Percentiles rank a stretch among this genome's conserved stretches.
These are phyloP conservation scores for Xanthoceras sorbifolium DNA, from an alignment of 345 rosid species.

Conservation along the genomic window DNA sequence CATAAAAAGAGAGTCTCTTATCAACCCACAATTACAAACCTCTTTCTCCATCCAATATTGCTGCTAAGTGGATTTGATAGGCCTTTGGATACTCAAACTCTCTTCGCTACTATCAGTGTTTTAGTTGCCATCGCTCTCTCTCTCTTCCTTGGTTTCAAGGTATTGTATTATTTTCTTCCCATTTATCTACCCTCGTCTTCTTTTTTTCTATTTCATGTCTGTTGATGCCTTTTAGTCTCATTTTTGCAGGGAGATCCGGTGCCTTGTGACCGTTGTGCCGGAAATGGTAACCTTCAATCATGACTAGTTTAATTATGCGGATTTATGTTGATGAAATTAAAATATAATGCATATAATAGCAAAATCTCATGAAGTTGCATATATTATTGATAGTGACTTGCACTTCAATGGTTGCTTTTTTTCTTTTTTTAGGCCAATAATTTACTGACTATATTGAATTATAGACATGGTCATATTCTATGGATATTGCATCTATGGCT, in stretches of 20 bases:
- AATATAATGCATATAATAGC: no score
- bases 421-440: no score
- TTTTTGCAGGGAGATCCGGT: conserved; percentile 88
- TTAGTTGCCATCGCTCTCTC: conserved; percentile 81
- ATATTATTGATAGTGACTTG: neutral
- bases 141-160: conserved; percentile 86
- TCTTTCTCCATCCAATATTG: conserved; percentile 49
- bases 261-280: conserved; percentile 87
- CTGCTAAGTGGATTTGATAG: conserved; percentile 55
- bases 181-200: neutral
- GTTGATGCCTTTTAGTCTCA: neutral
- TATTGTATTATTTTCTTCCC: neutral
- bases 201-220: neutral
- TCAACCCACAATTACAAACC: conserved; percentile 29
- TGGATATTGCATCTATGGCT: no score
- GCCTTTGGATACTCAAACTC: conserved; percentile 74
- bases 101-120: conserved; percentile 70
- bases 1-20: conserved; percentile 26
- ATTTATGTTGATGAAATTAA: no score
- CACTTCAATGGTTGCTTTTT: no score
- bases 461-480: no score
- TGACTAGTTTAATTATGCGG: no score
- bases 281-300: conserved; percentile 59
- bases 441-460: no score
- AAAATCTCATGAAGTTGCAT: neutral